phyloP scores from a whole-genome alignment of 495 filamentous ascomycete genomes.

The Penicillium cataractarum region DNA sequence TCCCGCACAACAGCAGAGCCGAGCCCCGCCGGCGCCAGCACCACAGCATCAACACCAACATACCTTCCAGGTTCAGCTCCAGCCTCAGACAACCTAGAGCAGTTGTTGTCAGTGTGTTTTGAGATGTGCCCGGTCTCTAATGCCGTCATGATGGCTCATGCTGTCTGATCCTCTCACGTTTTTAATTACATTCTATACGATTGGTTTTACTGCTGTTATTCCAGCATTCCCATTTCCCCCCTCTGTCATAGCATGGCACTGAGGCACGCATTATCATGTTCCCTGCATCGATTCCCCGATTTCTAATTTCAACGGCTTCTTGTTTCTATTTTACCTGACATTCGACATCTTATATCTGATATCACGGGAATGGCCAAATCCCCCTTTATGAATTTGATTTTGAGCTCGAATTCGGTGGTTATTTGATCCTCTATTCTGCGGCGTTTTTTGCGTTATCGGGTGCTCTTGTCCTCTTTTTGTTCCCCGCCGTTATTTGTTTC shows the following conservation, averaged over 20 bases:
- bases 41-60: slow-evolving; percentile 37
- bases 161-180: slow-evolving; percentile 4
- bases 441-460: not conserved
- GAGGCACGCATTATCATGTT: not conserved
- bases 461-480: not conserved
- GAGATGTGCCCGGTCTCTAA: not conserved
- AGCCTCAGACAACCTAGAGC: slow-evolving; percentile 25
- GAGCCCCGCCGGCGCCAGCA: slow-evolving; percentile 27
- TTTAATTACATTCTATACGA: not conserved
- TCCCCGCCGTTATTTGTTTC: not conserved
- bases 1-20: slow-evolving; percentile 17
- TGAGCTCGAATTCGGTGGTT: not conserved
- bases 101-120: not conserved
- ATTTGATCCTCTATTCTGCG: not conserved
- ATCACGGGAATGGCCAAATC: slow-evolving; percentile 4
- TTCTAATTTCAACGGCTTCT: not conserved
- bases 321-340: slow-evolving; percentile 4
- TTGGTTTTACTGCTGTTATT: not conserved
- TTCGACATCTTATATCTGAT: slow-evolving; percentile 3
- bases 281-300: slow-evolving; percentile 6
- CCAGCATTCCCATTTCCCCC: not conserved
- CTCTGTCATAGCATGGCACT: not conserved
- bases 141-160: not conserved
- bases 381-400: slow-evolving; percentile 2
- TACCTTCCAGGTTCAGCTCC: slow-evolving; percentile 34